phyloP scores from a whole-genome alignment of 306 rosid species.

The Cucurbita moschata region DNA sequence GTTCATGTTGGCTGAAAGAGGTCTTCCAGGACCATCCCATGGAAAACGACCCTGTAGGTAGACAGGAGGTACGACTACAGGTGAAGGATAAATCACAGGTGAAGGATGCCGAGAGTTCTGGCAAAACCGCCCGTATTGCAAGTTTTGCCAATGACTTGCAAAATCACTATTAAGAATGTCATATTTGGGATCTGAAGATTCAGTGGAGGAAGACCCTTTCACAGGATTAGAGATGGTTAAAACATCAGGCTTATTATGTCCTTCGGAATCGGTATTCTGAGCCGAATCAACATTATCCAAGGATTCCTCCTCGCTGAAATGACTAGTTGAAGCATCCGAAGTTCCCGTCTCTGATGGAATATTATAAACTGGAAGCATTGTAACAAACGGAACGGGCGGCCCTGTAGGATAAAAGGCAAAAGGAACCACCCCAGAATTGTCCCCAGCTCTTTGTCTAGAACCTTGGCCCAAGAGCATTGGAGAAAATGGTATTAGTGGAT shows the following conservation, averaged over 20 bases:
- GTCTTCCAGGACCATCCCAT: constrained; percentile 97
- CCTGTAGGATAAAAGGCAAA: constrained; percentile 80
- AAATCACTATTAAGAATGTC: constrained; percentile 88
- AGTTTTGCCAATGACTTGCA: constrained; percentile 65
- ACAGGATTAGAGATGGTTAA: constrained; percentile 31
- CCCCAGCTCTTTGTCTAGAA: constrained; percentile 52
- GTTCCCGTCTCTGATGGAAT: constrained; percentile 42
- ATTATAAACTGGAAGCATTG: constrained; percentile 65
- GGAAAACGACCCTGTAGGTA: constrained; percentile 73
- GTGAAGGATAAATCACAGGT: constrained; percentile 41
- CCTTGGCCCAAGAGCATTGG: constrained; percentile 63
- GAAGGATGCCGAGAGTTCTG: constrained; percentile 39
- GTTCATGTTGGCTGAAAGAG: constrained; percentile 47
- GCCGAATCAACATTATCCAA: constrained; percentile 47
- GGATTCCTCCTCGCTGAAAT: constrained; percentile 48
- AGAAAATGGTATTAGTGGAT: constrained; percentile 39
- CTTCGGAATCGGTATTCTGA: constrained; percentile 52
- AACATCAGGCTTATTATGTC: constrained; percentile 38
- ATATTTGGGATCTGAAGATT: constrained; percentile 34
- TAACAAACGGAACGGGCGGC: constrained; percentile 87
- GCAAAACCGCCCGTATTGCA: constrained; percentile 67
- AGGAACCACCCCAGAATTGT: constrained; percentile 47
- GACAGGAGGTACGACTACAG: constrained; percentile 55
- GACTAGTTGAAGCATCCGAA: constrained; percentile 50
- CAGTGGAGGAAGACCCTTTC: constrained; percentile 30